A percentile compares a stretch with the other conserved stretches of the same genome.
Evolutionary conservation across 2,329 filamentous ascomycete genomes (phyloP).

Genomic region (Sporothrix inflata): DNA sequence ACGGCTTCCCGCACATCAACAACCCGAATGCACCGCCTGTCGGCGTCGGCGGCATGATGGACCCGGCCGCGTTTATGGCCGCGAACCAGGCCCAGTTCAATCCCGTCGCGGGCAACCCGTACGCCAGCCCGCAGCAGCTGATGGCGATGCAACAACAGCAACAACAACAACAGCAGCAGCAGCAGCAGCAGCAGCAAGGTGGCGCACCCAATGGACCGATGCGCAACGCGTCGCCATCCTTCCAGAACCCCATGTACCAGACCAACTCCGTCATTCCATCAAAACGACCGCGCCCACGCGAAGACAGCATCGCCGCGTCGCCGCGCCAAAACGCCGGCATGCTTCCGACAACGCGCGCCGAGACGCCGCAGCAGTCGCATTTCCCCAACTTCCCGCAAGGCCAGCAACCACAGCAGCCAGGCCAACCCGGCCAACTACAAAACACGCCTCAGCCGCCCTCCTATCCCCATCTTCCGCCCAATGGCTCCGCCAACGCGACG

Average conservation of each 20-base stretch:
- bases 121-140: slow-evolving; percentile 61
- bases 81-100: slow-evolving; percentile 40
- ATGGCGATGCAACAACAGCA: slow-evolving; percentile 64
- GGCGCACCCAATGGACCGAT: not conserved
- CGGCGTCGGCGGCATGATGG: slow-evolving; percentile 62
- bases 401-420: slow-evolving; percentile 39
- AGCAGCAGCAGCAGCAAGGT: slow-evolving; percentile 45
- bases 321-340: slow-evolving; percentile 75
- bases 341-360: slow-evolving; percentile 81
- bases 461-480: slow-evolving; percentile 74
- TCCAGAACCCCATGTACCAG: slow-evolving; percentile 74
- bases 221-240: slow-evolving; percentile 71
- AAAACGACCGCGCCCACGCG: slow-evolving; percentile 78
- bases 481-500: slow-evolving; percentile 80
- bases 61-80: slow-evolving; percentile 66
- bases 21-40: slow-evolving; percentile 55
- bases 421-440: slow-evolving; percentile 25
- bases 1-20: slow-evolving; percentile 67
- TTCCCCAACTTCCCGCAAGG: slow-evolving; percentile 69
- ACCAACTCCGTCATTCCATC: slow-evolving; percentile 86
- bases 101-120: slow-evolving; percentile 52
- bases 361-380: slow-evolving; percentile 81
- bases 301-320: slow-evolving; percentile 83
- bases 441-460: slow-evolving; percentile 71
- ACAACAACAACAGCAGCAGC: slow-evolving; percentile 34